phyloP scores from a whole-genome alignment of 805 yeast genomes.

The Ogataea siamensis region DNA sequence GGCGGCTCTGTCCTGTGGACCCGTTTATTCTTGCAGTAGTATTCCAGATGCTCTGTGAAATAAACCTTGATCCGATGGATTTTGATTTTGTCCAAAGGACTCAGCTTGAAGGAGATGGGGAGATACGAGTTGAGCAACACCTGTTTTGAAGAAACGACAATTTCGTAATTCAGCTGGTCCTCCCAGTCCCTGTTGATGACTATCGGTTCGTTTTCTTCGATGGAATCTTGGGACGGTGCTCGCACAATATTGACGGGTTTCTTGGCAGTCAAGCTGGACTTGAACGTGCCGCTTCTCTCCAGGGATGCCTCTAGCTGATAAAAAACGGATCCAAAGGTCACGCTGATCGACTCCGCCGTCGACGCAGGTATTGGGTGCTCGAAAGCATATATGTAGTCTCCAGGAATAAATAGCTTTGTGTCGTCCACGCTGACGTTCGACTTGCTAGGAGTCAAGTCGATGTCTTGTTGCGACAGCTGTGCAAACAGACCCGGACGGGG shows the following conservation, averaged over 20 bases:
- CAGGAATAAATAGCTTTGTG: slow-evolving; percentile 61
- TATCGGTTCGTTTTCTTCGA: slow-evolving; percentile 92
- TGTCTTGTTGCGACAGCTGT: slow-evolving; percentile 18
- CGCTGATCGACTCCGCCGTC: slow-evolving; percentile 74
- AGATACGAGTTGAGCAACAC: slow-evolving; percentile 78
- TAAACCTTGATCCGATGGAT: slow-evolving; percentile 84
- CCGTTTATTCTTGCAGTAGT: slow-evolving; percentile 78
- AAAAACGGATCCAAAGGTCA: slow-evolving; percentile 76
- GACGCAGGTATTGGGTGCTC: slow-evolving; percentile 84
- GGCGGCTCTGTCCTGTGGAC: slow-evolving; percentile 93
- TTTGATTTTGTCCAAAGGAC: slow-evolving; percentile 84
- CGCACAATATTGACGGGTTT: slow-evolving; percentile 68
- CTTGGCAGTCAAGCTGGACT: slow-evolving; percentile 64
- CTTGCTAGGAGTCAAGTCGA: slow-evolving; percentile 23
- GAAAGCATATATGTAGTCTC: slow-evolving; percentile 89
- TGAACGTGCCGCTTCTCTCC: slow-evolving; percentile 83
- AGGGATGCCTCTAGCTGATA: slow-evolving; percentile 69
- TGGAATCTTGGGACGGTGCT: slow-evolving; percentile 70
- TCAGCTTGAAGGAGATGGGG: slow-evolving; percentile 79
- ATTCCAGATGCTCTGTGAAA: slow-evolving; percentile 86
- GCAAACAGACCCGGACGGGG: slow-evolving; percentile 17
- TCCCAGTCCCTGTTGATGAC: slow-evolving; percentile 93
- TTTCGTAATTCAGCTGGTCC: slow-evolving; percentile 83
- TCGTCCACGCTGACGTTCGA: slow-evolving; percentile 25
- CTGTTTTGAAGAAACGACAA: slow-evolving; percentile 85